Evolutionary conservation across 345 rosid species (phyloP).

Genomic region (Clarkia xantiana): DNA sequence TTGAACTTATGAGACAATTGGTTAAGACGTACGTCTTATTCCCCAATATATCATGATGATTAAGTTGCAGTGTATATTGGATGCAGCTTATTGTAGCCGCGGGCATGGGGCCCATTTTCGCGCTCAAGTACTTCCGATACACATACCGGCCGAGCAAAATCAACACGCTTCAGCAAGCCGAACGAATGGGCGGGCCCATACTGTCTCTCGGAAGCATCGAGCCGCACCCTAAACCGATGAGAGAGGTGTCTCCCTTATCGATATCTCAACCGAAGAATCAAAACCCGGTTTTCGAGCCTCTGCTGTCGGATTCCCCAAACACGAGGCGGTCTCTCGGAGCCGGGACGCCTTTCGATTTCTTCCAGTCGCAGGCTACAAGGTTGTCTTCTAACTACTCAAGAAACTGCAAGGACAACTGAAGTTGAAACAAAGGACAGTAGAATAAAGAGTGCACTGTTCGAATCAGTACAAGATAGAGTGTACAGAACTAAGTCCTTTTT

Average conservation of each 20-base stretch:
- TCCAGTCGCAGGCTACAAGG: slow-evolving; percentile 50
- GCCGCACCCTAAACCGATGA: slow-evolving; percentile 39
- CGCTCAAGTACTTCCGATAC: slow-evolving; percentile 67
- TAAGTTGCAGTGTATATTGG: not conserved
- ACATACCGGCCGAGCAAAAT: slow-evolving; percentile 85
- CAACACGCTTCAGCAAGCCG: slow-evolving; percentile 85
- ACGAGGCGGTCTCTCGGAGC: slow-evolving; percentile 67
- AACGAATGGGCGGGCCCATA: slow-evolving; percentile 82
- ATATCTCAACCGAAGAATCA: slow-evolving; percentile 63
- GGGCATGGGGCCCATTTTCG: slow-evolving; percentile 78
- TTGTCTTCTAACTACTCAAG: slow-evolving; percentile 53
- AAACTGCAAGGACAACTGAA: slow-evolving; percentile 78
- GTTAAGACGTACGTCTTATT: too few relatives aligned
- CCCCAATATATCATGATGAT: not conserved
- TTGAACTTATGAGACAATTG: too few relatives aligned
- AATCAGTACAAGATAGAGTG: too few relatives aligned
- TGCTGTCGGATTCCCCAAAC: slow-evolving; percentile 78
- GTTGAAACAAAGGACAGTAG: too few relatives aligned
- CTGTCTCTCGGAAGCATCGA: slow-evolving; percentile 69
- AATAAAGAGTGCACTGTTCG: too few relatives aligned
- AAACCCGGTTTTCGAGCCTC: slow-evolving; percentile 68
- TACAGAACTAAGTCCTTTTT: too few relatives aligned
- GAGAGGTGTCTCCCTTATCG: slow-evolving; percentile 52
- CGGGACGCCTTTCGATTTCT: slow-evolving; percentile 71
- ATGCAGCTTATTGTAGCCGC: slow-evolving; percentile 75